phyloP scores from a whole-genome alignment of 768 basidiomycete species.

The Neoboletus brunneissimus region DNA sequence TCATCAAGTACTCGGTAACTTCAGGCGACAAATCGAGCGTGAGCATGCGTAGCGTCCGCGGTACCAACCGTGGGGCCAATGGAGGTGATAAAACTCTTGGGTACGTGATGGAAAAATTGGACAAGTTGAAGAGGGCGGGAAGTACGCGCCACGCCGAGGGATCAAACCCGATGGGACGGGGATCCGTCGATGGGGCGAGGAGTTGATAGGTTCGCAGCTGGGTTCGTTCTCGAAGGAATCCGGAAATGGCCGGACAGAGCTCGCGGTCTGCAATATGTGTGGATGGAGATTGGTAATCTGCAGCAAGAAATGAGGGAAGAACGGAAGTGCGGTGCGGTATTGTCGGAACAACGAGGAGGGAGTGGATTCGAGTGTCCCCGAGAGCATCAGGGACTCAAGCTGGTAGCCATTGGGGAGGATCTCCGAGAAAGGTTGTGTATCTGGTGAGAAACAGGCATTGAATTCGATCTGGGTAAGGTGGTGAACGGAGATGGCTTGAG shows the following conservation, averaged over 20 bases:
- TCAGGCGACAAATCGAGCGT: slow-evolving; percentile 40
- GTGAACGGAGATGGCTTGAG: slow-evolving; percentile 50
- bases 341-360: slow-evolving; percentile 51
- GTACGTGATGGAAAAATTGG: slow-evolving; percentile 57
- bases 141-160: slow-evolving; percentile 71
- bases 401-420: slow-evolving; percentile 62
- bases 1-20: slow-evolving; percentile 39
- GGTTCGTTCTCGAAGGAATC: slow-evolving; percentile 57
- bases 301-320: slow-evolving; percentile 64
- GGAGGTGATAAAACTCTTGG: slow-evolving; percentile 61
- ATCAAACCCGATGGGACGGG: slow-evolving; percentile 60
- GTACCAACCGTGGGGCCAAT: slow-evolving; percentile 73
- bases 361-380: slow-evolving; percentile 51
- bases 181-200: slow-evolving; percentile 41
- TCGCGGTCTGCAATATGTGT: slow-evolving; percentile 43
- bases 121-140: slow-evolving; percentile 51
- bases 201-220: slow-evolving; percentile 54
- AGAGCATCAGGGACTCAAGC: slow-evolving; percentile 59
- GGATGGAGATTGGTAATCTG: slow-evolving; percentile 44
- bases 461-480: slow-evolving; percentile 66
- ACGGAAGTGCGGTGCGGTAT: slow-evolving; percentile 47
- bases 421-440: slow-evolving; percentile 52
- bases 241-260: slow-evolving; percentile 68
- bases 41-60: slow-evolving; percentile 48
- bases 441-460: slow-evolving; percentile 51